phyloP scores from a whole-genome alignment of 352 stramenopile species.

The Stephanocyclus meneghinianus region DNA sequence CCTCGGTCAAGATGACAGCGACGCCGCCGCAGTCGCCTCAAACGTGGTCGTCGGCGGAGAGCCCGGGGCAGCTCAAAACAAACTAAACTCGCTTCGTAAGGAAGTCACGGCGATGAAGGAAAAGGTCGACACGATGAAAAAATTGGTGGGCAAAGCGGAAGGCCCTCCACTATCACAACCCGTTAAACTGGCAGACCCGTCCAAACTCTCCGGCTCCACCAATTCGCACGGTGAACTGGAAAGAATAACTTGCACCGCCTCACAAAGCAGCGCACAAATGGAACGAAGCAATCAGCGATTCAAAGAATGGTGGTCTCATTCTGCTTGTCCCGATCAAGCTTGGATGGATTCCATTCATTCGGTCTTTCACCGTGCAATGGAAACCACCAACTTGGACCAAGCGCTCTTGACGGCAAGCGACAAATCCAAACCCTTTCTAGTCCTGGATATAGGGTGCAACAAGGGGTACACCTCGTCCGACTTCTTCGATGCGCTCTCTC shows the following conservation, averaged over 20 bases:
- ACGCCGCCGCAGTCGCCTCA: neutral
- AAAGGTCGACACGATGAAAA: conserved; percentile 19
- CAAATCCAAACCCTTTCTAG: conserved; percentile 23
- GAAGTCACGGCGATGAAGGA: conserved; percentile 13
- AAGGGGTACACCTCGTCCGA: conserved; percentile 47
- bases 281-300: conserved; percentile 28
- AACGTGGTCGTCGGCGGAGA: neutral
- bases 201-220: neutral
- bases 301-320: conserved; percentile 46
- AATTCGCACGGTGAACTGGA: conserved; percentile 6
- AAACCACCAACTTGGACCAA: neutral
- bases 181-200: neutral
- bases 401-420: neutral
- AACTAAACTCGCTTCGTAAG: conserved; percentile 12
- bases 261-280: conserved; percentile 5
- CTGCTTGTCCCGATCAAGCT: conserved; percentile 39
- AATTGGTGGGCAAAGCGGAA: conserved; percentile 6
- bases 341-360: conserved; percentile 32
- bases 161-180: neutral
- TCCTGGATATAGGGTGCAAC: conserved; percentile 47
- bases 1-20: neutral
- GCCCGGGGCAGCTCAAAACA: neutral
- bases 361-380: neutral
- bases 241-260: conserved; percentile 24
- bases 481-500: conserved; percentile 37